Evolutionary conservation across 192 early-diverging fungal genomes (phyloP).

Genomic region (Backusella australiensis): DNA sequence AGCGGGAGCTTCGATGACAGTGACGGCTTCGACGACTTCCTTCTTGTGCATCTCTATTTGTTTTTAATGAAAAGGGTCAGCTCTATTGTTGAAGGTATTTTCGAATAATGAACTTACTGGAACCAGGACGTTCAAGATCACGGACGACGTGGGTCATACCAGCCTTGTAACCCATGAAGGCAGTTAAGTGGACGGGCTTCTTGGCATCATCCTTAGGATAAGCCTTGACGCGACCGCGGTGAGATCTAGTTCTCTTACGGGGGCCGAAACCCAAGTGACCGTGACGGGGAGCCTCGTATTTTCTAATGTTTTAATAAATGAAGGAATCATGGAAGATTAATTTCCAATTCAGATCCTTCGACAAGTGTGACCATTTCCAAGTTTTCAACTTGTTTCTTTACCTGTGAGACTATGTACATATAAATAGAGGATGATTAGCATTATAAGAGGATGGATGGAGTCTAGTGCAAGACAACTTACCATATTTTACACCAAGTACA

Average conservation of each 20-base stretch:
- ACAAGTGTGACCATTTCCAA: neutral
- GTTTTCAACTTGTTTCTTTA: neutral
- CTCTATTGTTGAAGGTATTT: no score
- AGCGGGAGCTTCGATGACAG: slow-evolving; percentile 98
- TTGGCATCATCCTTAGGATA: slow-evolving; percentile 98
- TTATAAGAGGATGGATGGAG: no score
- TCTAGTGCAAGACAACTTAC: no score
- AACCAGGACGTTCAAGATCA: slow-evolving; percentile 97
- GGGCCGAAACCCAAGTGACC: slow-evolving; percentile 64
- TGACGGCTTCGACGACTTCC: slow-evolving; percentile 99
- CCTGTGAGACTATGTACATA: no score
- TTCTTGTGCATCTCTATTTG: slow-evolving; percentile 95
- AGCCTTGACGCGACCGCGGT: slow-evolving; percentile 96
- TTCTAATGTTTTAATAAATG: slow-evolving; percentile 66
- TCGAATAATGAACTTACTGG: slow-evolving; percentile 42
- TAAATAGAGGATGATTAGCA: no score
- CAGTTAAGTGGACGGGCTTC: slow-evolving; percentile 97
- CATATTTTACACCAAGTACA: no score
- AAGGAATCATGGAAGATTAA: neutral
- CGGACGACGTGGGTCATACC: slow-evolving; percentile 99
- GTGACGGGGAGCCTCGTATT: slow-evolving; percentile 98
- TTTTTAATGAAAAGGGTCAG: no score
- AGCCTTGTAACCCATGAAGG: slow-evolving; percentile 99
- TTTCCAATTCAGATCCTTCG: slow-evolving; percentile 15
- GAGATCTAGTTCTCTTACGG: slow-evolving; percentile 87